These are phyloP conservation scores for Ceratorhiza oryzae-sativae DNA, from an alignment of 1,284 basidiomycete genomes.

Conservation along the genomic window DNA sequence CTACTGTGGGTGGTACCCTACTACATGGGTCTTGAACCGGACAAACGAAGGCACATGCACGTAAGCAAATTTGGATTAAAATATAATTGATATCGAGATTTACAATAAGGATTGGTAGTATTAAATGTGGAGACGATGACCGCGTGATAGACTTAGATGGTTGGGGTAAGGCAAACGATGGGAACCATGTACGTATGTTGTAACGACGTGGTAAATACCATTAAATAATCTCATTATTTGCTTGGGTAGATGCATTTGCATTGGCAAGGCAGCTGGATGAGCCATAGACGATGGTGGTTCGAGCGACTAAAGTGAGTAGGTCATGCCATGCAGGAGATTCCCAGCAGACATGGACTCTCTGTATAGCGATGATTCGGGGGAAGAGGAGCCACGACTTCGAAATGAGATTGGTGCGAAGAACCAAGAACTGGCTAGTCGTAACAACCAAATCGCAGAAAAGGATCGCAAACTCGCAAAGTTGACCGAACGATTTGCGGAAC, in stretches of 20 bases:
- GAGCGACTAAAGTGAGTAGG: slow-evolving; percentile 12
- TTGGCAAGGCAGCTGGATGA: too few relatives aligned
- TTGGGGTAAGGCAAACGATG: neutral
- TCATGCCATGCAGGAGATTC: neutral
- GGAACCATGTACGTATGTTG: neutral
- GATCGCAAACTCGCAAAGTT: neutral
- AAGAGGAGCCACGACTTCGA: neutral
- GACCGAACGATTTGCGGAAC: neutral
- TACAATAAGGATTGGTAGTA: neutral
- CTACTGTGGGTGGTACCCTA: neutral
- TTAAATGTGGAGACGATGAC: slow-evolving; percentile 14
- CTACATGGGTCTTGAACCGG: slow-evolving; percentile 2
- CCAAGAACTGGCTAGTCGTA: neutral
- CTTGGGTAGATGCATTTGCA: slow-evolving; percentile 12
- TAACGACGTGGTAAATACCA: too few relatives aligned
- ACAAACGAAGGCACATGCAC: neutral
- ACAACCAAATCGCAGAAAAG: neutral
- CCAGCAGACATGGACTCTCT: neutral
- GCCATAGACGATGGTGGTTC: slow-evolving; percentile 8
- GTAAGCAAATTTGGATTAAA: neutral
- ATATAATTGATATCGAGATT: neutral
- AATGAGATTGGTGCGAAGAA: neutral
- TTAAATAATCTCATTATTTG: too few relatives aligned
- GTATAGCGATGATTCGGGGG: slow-evolving; percentile 3
- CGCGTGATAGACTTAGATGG: slow-evolving; percentile 13